phyloP scores from a whole-genome alignment of 73 alveolate genomes.

The Paramecium pentaurelia region DNA sequence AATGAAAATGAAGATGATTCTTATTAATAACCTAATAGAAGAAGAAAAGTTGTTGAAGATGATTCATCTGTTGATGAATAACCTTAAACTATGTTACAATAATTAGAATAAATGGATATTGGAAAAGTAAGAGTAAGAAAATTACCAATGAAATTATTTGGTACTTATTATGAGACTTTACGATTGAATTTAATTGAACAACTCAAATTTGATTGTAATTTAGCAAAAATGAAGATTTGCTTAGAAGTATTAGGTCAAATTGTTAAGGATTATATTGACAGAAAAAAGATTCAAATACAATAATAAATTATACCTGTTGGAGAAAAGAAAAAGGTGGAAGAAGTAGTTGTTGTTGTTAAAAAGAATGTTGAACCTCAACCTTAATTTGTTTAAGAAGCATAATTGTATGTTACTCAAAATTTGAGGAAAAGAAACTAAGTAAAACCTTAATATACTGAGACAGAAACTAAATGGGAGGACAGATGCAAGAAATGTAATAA shows the following conservation, averaged over 20 bases:
- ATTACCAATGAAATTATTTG: slow-evolving; percentile 48
- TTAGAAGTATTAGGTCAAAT: slow-evolving; percentile 32
- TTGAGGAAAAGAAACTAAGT: not conserved
- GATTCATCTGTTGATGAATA: slow-evolving; percentile 20
- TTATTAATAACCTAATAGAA: not conserved
- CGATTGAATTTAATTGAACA: not conserved
- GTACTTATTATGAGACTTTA: slow-evolving; percentile 5
- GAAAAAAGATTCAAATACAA: not conserved
- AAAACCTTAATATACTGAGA: slow-evolving; percentile 6
- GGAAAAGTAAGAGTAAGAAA: slow-evolving; percentile 40
- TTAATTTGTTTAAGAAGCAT: not conserved
- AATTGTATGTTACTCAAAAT: not conserved
- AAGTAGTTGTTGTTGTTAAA: not conserved
- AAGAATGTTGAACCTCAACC: not conserved
- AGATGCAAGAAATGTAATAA: slow-evolving; percentile 41
- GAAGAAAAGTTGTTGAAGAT: slow-evolving; percentile 46
- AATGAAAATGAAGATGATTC: slow-evolving; percentile 28
- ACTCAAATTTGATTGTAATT: not conserved
- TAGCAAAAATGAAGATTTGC: not conserved
- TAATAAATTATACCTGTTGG: not conserved
- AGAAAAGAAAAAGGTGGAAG: not conserved
- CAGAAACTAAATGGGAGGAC: slow-evolving; percentile 52
- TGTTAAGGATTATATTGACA: slow-evolving; percentile 43
- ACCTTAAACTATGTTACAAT: not conserved
- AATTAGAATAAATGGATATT: slow-evolving; percentile 32